phyloP scores from a whole-genome alignment of 2,329 filamentous ascomycete genomes.

The Pseudogymnoascus sp. region DNA sequence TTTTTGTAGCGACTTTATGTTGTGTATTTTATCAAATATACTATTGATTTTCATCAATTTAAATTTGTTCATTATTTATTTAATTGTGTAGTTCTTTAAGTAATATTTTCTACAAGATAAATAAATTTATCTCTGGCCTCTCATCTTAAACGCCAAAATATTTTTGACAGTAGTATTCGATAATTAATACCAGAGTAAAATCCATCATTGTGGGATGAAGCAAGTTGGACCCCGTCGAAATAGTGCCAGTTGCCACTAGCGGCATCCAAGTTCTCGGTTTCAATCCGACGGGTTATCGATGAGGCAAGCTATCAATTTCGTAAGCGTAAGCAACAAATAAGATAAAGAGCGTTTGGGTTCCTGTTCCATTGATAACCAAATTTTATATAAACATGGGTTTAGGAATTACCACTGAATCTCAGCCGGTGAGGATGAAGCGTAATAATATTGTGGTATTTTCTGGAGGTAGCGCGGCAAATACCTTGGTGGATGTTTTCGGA shows the following conservation, averaged over 20 bases:
- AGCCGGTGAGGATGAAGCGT: not conserved
- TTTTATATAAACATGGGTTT: not conserved
- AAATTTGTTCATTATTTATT: not conserved
- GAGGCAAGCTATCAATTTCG: not conserved
- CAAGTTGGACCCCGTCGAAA: not conserved
- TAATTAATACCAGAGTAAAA: not conserved
- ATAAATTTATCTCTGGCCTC: not conserved
- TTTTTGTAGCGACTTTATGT: not conserved
- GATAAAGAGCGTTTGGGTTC: not conserved
- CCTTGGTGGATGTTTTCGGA: slow-evolving; percentile 81
- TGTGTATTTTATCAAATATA: not conserved
- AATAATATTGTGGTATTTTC: slow-evolving; percentile 76
- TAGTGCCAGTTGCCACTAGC: not conserved
- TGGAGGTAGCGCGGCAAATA: slow-evolving; percentile 90
- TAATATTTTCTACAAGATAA: not conserved
- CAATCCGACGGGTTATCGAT: not conserved
- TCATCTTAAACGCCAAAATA: not conserved
- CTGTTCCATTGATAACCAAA: not conserved
- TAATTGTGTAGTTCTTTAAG: not conserved
- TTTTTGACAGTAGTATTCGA: not conserved
- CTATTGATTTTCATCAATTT: not conserved
- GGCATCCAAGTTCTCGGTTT: not conserved
- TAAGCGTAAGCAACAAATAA: not conserved
- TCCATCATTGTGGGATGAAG: not conserved
- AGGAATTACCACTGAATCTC: slow-evolving; percentile 4